Evolutionary conservation across 768 basidiomycete genomes (phyloP).

Genomic region (Boletus vinaceobasis): DNA sequence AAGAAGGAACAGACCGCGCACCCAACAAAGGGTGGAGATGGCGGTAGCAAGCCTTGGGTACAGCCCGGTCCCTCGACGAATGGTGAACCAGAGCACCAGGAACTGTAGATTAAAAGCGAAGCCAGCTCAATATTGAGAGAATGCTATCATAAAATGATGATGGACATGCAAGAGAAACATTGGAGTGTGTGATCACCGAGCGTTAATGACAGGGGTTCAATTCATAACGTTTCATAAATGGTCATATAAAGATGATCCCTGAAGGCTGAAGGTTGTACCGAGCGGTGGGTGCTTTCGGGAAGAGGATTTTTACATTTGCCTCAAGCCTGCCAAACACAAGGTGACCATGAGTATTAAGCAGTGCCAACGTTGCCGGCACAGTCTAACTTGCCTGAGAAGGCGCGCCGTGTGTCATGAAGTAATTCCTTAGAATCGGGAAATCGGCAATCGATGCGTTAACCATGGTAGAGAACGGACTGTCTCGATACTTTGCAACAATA

Average conservation of each 20-base stretch:
- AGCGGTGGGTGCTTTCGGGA: background rate
- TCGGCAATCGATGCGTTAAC: constrained; percentile 79
- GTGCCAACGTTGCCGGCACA: constrained; percentile 14
- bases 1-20: constrained; percentile 43
- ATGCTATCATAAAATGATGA: constrained; percentile 19
- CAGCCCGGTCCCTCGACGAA: constrained; percentile 15
- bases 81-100: constrained; percentile 18
- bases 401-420: constrained; percentile 62
- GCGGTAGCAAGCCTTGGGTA: constrained; percentile 25
- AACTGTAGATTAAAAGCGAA: constrained; percentile 28
- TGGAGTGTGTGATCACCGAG: constrained; percentile 13
- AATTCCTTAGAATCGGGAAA: constrained; percentile 79
- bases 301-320: constrained; percentile 15
- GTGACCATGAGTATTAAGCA: constrained; percentile 19
- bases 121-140: constrained; percentile 9
- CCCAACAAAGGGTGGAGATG: constrained; percentile 30
- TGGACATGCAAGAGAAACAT: constrained; percentile 25
- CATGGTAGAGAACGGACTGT: constrained; percentile 48
- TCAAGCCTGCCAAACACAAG: constrained; percentile 28
- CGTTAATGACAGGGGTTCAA: background rate
- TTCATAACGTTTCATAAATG: constrained; percentile 26
- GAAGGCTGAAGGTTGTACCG: background rate
- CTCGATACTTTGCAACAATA: constrained; percentile 66
- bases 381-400: constrained; percentile 39
- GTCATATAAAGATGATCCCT: constrained; percentile 25